Percentiles rank a stretch among this genome's conserved stretches.
phyloP scores from a whole-genome alignment of 129 eudicot species.

The Ambrosia artemisiifolia region DNA sequence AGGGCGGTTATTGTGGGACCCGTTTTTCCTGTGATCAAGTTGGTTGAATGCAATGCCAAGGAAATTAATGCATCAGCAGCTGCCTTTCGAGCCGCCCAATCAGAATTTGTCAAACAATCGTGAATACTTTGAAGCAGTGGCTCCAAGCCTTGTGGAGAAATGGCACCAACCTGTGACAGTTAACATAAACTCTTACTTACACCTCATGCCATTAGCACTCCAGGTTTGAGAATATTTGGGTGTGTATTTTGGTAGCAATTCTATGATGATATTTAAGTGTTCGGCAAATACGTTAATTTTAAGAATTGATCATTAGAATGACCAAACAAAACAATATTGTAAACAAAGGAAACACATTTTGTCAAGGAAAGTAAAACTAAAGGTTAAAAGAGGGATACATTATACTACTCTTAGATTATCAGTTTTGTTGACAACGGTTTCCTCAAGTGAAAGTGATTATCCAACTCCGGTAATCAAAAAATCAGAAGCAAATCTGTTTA shows the following conservation, averaged over 20 bases:
- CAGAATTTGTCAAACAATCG: conserved; percentile 77
- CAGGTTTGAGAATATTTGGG: neutral
- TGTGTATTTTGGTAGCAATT: no score
- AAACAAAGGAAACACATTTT: neutral
- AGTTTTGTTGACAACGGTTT: no score
- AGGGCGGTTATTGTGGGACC: conserved; percentile 62
- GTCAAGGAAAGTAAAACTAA: neutral
- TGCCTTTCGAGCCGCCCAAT: conserved; percentile 96
- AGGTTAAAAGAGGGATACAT: neutral
- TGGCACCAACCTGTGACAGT: conserved; percentile 78
- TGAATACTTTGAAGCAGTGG: conserved; percentile 80
- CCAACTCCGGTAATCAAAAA: neutral
- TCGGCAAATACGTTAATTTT: neutral
- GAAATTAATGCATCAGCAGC: conserved; percentile 84
- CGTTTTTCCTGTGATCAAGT: conserved; percentile 44
- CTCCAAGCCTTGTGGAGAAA: conserved; percentile 78
- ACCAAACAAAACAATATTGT: neutral
- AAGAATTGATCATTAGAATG: neutral
- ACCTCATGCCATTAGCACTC: conserved; percentile 15
- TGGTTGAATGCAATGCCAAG: conserved; percentile 61
- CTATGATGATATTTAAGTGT: neutral
- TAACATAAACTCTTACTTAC: conserved; percentile 1
- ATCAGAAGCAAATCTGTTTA: neutral
- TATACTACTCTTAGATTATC: no score
- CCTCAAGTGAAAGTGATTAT: neutral